Evolutionary conservation across 345 rosid genomes (phyloP), one percentile per base, ranked within the genome.

Genomic region (Populus nigra): DNA sequence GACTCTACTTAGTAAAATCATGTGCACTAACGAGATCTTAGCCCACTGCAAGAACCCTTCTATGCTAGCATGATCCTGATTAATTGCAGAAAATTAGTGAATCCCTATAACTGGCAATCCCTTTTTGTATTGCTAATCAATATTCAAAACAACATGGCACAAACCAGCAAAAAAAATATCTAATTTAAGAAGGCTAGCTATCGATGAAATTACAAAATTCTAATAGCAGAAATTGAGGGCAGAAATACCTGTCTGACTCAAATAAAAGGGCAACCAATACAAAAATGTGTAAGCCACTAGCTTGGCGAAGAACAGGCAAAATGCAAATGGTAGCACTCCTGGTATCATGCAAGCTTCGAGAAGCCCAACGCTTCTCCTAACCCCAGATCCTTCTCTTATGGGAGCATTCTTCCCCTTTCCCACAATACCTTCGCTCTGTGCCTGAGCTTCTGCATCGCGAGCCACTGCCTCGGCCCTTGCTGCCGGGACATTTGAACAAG

Each of bases 271-370:
- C 70, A 95, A 85, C 99, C 98, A 92, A 68, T 90, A 95, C 77
- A 93, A 88, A 83, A 95, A 95, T 1, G 99, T 92, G 73, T 92
- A 95, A 2, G 99, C 98, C 75, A 95, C 97, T 20, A 95, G 87
- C 88, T 93, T 95, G 17, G 99, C 81, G 85, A 95, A 95, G 88
- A 95, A 92, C 73, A 93, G 90, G 86, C 97, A 95, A 80, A 93
- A 47, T 1, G 99, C 94, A 79, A 89, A 95, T 0, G 96, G 93
- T 72, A 95, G 91, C 57, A 95, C 99, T 68, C 99, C 98, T 1
- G 99, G 99, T 69, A 95, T 95, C 83, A 73, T 77, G 87, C 96
- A 92, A 80, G 97, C 99, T 88, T 92, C 90, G 68, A 85, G 61
- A 77, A 95, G 91, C 23, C 98, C 99, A 29, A 95, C 91, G 71